phyloP scores from a whole-genome alignment of 352 stramenopile genomes.

The Pythium angustatum region DNA sequence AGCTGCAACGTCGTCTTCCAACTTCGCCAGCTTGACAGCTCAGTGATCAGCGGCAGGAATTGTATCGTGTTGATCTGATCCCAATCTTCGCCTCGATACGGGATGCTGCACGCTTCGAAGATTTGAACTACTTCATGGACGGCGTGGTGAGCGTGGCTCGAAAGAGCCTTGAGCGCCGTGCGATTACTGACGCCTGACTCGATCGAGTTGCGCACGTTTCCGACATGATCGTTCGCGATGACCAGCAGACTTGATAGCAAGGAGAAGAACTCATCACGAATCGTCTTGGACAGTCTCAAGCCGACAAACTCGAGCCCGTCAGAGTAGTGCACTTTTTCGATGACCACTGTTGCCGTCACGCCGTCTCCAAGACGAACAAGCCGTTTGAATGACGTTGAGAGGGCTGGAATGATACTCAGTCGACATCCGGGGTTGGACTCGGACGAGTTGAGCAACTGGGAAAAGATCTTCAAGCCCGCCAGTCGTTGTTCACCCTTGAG shows the following conservation, averaged over 20 bases:
- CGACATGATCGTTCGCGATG: slow-evolving; percentile 29
- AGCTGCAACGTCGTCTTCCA: slow-evolving; percentile 74
- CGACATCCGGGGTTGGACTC: slow-evolving; percentile 60
- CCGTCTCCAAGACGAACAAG: slow-evolving; percentile 11
- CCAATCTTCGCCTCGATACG: slow-evolving; percentile 68
- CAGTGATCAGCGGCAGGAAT: slow-evolving; percentile 61
- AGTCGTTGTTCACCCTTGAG: slow-evolving; percentile 49
- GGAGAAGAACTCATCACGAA: slow-evolving; percentile 66
- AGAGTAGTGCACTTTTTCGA: slow-evolving; percentile 78
- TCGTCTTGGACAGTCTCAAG: slow-evolving; percentile 36
- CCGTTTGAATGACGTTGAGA: slow-evolving; percentile 80
- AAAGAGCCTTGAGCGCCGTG: slow-evolving; percentile 24
- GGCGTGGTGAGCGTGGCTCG: slow-evolving; percentile 44
- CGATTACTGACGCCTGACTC: not conserved
- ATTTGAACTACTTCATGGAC: slow-evolving; percentile 75
- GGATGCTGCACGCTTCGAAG: slow-evolving; percentile 79
- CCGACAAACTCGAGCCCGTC: slow-evolving; percentile 73
- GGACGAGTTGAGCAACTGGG: slow-evolving; percentile 47
- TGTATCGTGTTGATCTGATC: slow-evolving; percentile 54
- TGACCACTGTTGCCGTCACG: slow-evolving; percentile 7
- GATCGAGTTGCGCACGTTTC: slow-evolving; percentile 7
- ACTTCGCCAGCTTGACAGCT: slow-evolving; percentile 71
- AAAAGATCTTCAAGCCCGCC: slow-evolving; percentile 69
- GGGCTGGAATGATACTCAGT: slow-evolving; percentile 70
- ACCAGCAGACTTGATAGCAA: slow-evolving; percentile 62